Base-by-base conservation (phyloP, 306 rosid genomes). In the Prosopis cineraria region DNA sequence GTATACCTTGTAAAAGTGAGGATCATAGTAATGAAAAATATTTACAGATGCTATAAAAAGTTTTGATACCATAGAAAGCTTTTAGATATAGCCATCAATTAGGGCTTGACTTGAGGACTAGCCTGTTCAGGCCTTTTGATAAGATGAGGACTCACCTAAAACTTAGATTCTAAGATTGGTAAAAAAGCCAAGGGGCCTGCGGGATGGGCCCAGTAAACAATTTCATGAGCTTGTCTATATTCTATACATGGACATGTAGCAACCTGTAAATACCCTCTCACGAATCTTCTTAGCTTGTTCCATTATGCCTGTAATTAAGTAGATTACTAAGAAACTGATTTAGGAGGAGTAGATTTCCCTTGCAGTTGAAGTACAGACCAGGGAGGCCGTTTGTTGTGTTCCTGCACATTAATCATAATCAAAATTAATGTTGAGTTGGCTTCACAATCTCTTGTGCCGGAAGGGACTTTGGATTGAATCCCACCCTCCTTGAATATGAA, bases 311-410 rank as follows among this genome's bases (percentile, higher is more conserved):
- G 47, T 43, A 60, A 52, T 3, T 52, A 52, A 16, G 70, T 65
- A 70, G 68, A 52, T 60, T 55, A n/a, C 79, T 82, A 85, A 58
- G 76, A 78, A 76, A 80, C 81, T 65, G 86, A 17, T 62, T 73
- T 85, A 16, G 84, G 45, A 47, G 82, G 83, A 50, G 83, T 47
- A 25, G 83, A 82, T 70, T 82, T 94, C 48, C 88, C 89, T 76
- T 90, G 98, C 75, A 88, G 98, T 47, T 92, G 98, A 43, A 75
- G 97, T 39, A 70, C 93, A 79, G 97, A 94, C 97, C 89, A 94
- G 8, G 97, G 93, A 68, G 90, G 93, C 10, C 93, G 93, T 78
- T 76, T 80, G 67, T 92, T 92, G 84, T 89, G 89, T 79, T 69
- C 97, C 97, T 90, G 79, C 85, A 87, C 31, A 80, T 39, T 70